phyloP scores from a whole-genome alignment of 2,329 filamentous ascomycete species.

The Colletotrichum tropicale region DNA sequence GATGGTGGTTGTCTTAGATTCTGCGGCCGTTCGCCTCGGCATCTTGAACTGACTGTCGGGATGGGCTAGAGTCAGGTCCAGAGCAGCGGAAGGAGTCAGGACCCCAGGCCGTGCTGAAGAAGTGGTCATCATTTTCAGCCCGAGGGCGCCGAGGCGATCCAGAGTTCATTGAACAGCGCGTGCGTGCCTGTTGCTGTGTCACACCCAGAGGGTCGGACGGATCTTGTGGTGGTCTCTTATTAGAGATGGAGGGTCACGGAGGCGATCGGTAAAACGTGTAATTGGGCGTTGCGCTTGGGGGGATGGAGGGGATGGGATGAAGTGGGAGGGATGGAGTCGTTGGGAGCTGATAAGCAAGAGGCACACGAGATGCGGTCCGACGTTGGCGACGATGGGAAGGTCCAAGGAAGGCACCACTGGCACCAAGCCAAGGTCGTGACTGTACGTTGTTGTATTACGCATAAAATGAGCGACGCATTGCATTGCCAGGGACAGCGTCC shows the following conservation, averaged over 20 bases:
- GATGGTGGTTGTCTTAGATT: background rate
- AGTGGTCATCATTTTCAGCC: background rate
- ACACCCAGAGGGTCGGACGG: background rate
- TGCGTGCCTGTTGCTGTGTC: background rate
- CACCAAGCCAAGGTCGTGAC: background rate
- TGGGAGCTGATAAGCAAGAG: constrained; percentile 7
- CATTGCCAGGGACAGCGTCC: background rate
- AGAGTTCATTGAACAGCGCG: background rate
- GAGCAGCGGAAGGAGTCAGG: background rate
- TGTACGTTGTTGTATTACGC: background rate
- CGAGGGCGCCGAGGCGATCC: background rate
- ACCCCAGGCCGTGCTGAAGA: background rate
- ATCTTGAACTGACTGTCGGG: background rate
- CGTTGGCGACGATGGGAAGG: background rate
- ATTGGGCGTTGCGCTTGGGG: background rate
- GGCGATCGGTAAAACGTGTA: background rate
- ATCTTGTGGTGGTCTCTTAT: background rate
- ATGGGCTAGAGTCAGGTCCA: background rate
- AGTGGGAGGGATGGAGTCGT: constrained; percentile 7
- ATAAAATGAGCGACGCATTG: constrained; percentile 6
- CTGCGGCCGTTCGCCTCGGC: background rate
- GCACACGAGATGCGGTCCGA: background rate
- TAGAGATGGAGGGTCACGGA: constrained; percentile 4
- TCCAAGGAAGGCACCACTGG: background rate
- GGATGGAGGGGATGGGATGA: background rate